Evolutionary conservation across 345 rosid genomes (phyloP).

Genomic region (Crucihimalaya himalaica): DNA sequence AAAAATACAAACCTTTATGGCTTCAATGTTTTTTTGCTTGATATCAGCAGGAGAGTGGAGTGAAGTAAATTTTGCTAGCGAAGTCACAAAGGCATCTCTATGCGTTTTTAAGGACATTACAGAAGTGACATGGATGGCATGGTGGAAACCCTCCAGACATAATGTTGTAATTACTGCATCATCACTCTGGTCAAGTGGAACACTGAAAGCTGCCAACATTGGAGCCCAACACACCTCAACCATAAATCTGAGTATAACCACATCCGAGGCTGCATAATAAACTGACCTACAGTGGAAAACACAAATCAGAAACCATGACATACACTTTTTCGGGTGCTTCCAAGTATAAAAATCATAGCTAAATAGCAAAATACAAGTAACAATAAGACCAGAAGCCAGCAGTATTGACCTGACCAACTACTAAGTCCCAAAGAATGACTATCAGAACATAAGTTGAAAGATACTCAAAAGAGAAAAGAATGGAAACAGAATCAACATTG

Average conservation of each 20-base stretch:
- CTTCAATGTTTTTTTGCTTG: constrained; percentile 89
- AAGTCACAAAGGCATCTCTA: constrained; percentile 99
- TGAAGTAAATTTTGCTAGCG: constrained; percentile 96
- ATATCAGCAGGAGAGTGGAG: constrained; percentile 99
- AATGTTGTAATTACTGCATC: constrained; percentile 80
- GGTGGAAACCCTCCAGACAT: constrained; percentile 94
- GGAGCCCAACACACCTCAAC: constrained; percentile 99
- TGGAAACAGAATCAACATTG: constrained; percentile 18
- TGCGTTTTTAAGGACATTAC: constrained; percentile 99
- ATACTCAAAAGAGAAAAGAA: constrained; percentile 24
- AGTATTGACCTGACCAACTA: constrained; percentile 22
- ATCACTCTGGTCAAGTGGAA: constrained; percentile 98
- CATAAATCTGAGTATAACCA: constrained; percentile 95
- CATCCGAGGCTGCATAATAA: constrained; percentile 99
- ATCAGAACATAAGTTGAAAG: constrained; percentile 18
- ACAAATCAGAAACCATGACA: constrained; percentile 33
- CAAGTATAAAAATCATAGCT: background rate
- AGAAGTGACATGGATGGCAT: constrained; percentile 94
- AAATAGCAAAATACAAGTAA: background rate
- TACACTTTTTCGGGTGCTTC: constrained; percentile 1
- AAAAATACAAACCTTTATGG: constrained; percentile 70
- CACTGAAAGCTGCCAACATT: constrained; percentile 99
- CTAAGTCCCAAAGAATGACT: constrained; percentile 13
- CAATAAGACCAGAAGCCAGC: background rate
- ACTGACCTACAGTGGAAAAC: constrained; percentile 80